phyloP scores from a whole-genome alignment of 306 rosid genomes.

The Casuarina cunninghamiana region DNA sequence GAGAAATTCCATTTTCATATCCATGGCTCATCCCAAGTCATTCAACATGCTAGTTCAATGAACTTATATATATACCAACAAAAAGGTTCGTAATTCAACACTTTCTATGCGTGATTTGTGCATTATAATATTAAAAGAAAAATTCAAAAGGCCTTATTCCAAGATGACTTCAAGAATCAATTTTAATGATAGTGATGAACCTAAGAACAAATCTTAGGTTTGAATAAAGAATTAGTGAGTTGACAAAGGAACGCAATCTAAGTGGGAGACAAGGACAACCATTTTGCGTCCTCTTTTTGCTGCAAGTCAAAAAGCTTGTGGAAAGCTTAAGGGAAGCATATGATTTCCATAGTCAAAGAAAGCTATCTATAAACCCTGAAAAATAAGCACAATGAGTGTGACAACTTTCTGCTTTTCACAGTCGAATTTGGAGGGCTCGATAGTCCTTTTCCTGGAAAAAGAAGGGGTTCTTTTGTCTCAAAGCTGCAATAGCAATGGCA shows the following conservation, averaged over 20 bases:
- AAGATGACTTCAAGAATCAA: background rate
- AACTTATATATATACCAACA: too few species aligned
- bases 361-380: background rate
- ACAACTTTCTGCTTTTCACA: background rate
- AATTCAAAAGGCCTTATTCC: background rate
- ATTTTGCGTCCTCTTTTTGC: constrained; percentile 43
- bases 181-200: background rate
- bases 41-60: too few species aligned
- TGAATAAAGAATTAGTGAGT: constrained; percentile 29
- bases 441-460: constrained; percentile 1
- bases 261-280: constrained; percentile 57
- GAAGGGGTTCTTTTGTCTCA: constrained; percentile 8
- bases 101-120: background rate
- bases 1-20: background rate
- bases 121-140: background rate
- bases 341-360: constrained; percentile 27
- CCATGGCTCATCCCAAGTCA: background rate
- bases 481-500: constrained; percentile 18
- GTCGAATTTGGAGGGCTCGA: constrained; percentile 17
- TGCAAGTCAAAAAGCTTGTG: constrained; percentile 43
- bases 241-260: constrained; percentile 31
- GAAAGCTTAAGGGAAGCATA: constrained; percentile 22
- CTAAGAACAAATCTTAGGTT: constrained; percentile 4
- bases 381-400: background rate
- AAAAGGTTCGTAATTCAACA: too few species aligned